Evolutionary conservation across 352 stramenopile genomes (phyloP).

Genomic region (Phytopythium montanum): DNA sequence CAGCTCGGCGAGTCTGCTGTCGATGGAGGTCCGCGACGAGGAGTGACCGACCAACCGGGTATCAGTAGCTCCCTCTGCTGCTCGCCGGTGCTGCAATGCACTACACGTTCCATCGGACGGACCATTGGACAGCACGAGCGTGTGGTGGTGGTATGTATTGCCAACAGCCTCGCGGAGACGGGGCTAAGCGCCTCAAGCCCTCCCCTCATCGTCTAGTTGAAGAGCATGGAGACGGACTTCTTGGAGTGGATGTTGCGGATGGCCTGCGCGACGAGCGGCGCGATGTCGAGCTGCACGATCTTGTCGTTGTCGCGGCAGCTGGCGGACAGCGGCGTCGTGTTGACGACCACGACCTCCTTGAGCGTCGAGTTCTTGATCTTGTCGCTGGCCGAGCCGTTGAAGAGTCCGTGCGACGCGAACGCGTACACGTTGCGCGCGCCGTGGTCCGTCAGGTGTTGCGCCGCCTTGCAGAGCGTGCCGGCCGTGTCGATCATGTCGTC

Average conservation of each 20-base stretch:
- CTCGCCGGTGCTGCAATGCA: neutral
- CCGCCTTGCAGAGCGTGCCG: slow-evolving; percentile 97
- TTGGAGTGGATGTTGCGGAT: slow-evolving; percentile 99
- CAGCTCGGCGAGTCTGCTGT: slow-evolving; percentile 14
- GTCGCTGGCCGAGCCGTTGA: slow-evolving; percentile 90
- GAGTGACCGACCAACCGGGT: slow-evolving; percentile 1
- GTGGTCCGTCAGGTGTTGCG: slow-evolving; percentile 95
- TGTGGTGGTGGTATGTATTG: slow-evolving; percentile 1
- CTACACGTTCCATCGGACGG: neutral
- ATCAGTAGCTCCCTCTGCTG: neutral
- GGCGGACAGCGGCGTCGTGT: slow-evolving; percentile 83
- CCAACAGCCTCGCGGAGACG: neutral
- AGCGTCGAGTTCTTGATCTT: slow-evolving; percentile 89
- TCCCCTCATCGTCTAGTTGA: slow-evolving; percentile 87
- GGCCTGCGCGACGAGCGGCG: slow-evolving; percentile 96
- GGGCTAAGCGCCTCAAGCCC: no score
- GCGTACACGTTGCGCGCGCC: slow-evolving; percentile 98
- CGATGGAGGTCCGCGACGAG: slow-evolving; percentile 27
- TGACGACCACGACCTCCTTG: slow-evolving; percentile 90
- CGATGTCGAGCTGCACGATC: slow-evolving; percentile 98
- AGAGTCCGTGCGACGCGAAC: slow-evolving; percentile 98
- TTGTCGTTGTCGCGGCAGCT: slow-evolving; percentile 95
- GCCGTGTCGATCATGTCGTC: slow-evolving; percentile 99
- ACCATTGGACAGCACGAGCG: neutral
- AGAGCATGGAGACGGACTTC: slow-evolving; percentile 99